Conservation (phyloP, 352 stramenopile species). For the Globisporangium uncinulatum region DNA sequence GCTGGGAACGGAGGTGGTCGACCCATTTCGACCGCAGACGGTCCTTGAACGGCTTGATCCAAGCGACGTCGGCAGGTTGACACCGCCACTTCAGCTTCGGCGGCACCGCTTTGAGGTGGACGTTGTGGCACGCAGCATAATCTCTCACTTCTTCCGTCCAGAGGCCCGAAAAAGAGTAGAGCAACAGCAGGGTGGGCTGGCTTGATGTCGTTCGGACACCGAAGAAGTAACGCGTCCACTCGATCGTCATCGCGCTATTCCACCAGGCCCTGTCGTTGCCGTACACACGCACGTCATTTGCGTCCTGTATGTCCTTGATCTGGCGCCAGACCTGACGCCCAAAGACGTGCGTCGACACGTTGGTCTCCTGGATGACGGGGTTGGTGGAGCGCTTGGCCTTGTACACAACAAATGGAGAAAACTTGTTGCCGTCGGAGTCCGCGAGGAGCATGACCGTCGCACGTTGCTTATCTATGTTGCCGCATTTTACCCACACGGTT, state of each 20-base stretch:
- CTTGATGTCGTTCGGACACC: background rate
- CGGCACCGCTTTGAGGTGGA: constrained; percentile 18
- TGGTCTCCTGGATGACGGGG: background rate
- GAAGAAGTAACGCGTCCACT: constrained; percentile 20
- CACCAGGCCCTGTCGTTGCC: constrained; percentile 23
- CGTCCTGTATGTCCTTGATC: constrained; percentile 7
- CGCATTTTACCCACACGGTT: background rate
- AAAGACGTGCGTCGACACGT: constrained; percentile 15
- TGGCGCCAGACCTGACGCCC: no score
- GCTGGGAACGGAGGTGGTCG: no score
- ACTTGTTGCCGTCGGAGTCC: background rate
- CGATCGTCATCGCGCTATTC: constrained; percentile 12
- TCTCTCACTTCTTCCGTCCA: constrained; percentile 19
- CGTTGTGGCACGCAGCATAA: constrained; percentile 18
- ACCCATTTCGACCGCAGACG: no score
- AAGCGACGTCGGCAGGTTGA: constrained; percentile 18
- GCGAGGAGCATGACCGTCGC: background rate
- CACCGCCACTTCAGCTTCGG: constrained; percentile 16
- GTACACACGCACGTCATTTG: constrained; percentile 13
- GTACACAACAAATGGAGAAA: background rate
- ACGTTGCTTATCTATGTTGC: background rate
- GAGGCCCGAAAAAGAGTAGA: constrained; percentile 24
- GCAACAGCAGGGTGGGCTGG: constrained; percentile 19
- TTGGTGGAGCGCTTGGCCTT: background rate
- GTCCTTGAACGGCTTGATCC: constrained; percentile 17